Percentiles rank a stretch among this genome's conserved stretches.
Conservation (phyloP, 768 basidiomycete genomes). For the Psilocybe azurescens region DNA sequence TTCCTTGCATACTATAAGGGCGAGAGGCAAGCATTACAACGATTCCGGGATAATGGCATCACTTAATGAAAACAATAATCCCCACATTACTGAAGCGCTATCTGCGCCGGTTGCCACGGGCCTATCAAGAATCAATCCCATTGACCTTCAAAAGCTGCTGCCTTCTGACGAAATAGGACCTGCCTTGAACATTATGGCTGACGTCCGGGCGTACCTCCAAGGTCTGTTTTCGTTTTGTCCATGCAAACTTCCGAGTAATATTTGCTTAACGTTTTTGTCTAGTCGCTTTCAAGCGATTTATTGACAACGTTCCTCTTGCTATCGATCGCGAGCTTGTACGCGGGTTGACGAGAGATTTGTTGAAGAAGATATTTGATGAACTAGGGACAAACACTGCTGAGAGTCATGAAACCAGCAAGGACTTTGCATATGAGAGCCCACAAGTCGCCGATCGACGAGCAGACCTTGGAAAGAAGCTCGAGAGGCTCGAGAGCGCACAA, state of each 20-base stretch:
- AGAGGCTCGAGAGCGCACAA: slow-evolving; percentile 51
- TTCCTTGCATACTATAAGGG: slow-evolving; percentile 54
- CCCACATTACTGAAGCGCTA: slow-evolving; percentile 1
- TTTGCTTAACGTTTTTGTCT: slow-evolving; percentile 7
- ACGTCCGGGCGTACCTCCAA: slow-evolving; percentile 73
- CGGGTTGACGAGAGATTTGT: slow-evolving; percentile 51
- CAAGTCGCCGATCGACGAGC: slow-evolving; percentile 48
- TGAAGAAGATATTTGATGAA: slow-evolving; percentile 48
- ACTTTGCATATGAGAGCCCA: slow-evolving; percentile 56
- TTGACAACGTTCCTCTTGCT: slow-evolving; percentile 56
- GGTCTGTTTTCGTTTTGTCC: slow-evolving; percentile 37
- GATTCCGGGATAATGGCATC: neutral
- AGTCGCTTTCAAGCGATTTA: slow-evolving; percentile 66
- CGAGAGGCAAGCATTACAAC: slow-evolving; percentile 37
- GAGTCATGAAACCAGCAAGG: slow-evolving; percentile 49
- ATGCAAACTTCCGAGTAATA: neutral
- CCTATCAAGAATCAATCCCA: slow-evolving; percentile 37
- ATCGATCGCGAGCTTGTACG: slow-evolving; percentile 61
- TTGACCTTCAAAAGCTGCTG: slow-evolving; percentile 51
- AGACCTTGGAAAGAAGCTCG: slow-evolving; percentile 54
- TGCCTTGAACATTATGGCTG: slow-evolving; percentile 65
- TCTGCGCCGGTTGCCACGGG: slow-evolving; percentile 36
- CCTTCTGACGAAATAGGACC: slow-evolving; percentile 54
- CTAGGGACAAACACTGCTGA: slow-evolving; percentile 57
- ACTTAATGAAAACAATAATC: neutral